phyloP scores from a whole-genome alignment of 176 grass and related monocot genomes.

The Triticum timopheevii region DNA sequence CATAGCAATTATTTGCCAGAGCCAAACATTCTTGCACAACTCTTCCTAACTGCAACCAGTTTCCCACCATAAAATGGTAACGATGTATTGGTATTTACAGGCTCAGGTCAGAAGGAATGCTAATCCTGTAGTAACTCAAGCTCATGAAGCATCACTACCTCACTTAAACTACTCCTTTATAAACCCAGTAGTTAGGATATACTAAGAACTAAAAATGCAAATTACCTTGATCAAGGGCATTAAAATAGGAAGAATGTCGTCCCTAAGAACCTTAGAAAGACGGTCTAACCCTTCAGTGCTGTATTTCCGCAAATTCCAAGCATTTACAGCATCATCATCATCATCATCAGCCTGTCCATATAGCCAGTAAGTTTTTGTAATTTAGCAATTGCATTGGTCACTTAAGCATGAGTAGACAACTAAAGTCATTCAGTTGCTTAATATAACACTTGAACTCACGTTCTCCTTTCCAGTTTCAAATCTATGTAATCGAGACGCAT shows the following conservation, averaged over 20 bases:
- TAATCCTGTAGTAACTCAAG: not conserved
- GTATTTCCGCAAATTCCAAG: conserved; percentile 94
- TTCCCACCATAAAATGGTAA: not conserved
- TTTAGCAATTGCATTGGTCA: not conserved
- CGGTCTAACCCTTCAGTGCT: conserved; percentile 90
- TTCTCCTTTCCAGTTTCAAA: conserved; percentile 38
- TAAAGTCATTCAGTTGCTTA: not conserved
- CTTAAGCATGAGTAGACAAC: too few relatives aligned
- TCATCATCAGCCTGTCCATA: conserved; percentile 48
- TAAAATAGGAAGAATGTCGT: conserved; percentile 85
- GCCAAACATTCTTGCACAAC: too few relatives aligned
- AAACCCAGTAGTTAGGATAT: not conserved
- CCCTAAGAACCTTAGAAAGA: conserved; percentile 88
- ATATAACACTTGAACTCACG: not conserved
- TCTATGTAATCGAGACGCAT: conserved; percentile 93
- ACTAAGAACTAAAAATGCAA: not conserved
- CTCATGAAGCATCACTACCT: not conserved
- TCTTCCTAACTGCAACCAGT: too few relatives aligned
- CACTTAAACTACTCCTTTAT: not conserved
- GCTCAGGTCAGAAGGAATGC: not conserved
- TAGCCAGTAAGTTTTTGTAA: conserved; percentile 13
- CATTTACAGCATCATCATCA: conserved; percentile 89
- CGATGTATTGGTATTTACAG: not conserved
- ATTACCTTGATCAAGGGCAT: conserved; percentile 95
- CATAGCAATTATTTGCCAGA: not conserved